These are phyloP conservation scores for Venturiaceae sp. DNA, from an alignment of 2,329 filamentous ascomycete genomes.

Conservation along the genomic window DNA sequence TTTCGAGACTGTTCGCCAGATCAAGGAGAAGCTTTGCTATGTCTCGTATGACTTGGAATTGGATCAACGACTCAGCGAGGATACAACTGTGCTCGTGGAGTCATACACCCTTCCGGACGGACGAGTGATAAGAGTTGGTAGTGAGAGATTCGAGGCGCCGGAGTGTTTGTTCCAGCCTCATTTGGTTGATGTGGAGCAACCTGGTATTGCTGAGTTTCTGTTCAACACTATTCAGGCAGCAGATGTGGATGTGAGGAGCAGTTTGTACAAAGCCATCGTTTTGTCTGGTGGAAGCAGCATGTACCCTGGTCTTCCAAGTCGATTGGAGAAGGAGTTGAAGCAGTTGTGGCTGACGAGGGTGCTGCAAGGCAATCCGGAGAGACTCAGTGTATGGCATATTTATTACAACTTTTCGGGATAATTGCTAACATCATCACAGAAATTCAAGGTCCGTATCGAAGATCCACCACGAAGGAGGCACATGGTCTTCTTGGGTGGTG, in stretches of 20 bases:
- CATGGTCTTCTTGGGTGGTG: slow-evolving; percentile 98
- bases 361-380: slow-evolving; percentile 81
- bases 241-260: slow-evolving; percentile 88
- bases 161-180: slow-evolving; percentile 99
- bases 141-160: slow-evolving; percentile 94
- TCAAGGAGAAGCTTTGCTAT: slow-evolving; percentile 99
- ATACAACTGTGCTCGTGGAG: slow-evolving; percentile 94
- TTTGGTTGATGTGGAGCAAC: slow-evolving; percentile 93
- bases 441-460: slow-evolving; percentile 99
- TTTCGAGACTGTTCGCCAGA: slow-evolving; percentile 97
- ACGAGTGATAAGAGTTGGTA: slow-evolving; percentile 89
- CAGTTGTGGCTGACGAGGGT: slow-evolving; percentile 95
- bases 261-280: slow-evolving; percentile 94
- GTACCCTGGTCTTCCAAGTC: slow-evolving; percentile 92
- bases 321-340: slow-evolving; percentile 97
- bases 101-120: slow-evolving; percentile 96
- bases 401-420: not conserved
- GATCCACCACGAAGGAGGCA: slow-evolving; percentile 91
- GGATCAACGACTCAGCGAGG: slow-evolving; percentile 91
- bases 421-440: slow-evolving; percentile 35
- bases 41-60: slow-evolving; percentile 96
- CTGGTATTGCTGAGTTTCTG: slow-evolving; percentile 90
- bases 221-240: slow-evolving; percentile 98
- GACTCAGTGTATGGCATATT: slow-evolving; percentile 50
- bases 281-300: slow-evolving; percentile 96